Conservation (phyloP, 2,329 filamentous ascomycete genomes). For the Cercospora zeina region DNA sequence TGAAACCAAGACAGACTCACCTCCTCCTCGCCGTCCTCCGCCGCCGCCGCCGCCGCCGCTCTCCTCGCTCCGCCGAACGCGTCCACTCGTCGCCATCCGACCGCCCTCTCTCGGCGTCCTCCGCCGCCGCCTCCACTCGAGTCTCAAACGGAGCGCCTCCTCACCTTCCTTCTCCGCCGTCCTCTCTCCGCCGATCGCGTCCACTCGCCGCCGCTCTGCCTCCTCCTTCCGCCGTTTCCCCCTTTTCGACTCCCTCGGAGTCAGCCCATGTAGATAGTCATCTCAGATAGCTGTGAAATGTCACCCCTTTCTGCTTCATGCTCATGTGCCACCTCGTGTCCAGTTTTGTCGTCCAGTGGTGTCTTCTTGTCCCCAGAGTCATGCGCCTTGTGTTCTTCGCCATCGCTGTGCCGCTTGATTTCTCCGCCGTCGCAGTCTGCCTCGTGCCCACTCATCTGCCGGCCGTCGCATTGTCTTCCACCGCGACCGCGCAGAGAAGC, state of each 20-base stretch:
- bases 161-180: neutral
- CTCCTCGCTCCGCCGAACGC: neutral
- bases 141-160: no score
- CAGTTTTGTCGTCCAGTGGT: neutral
- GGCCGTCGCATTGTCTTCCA: no score
- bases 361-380: no score
- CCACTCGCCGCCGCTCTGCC: neutral
- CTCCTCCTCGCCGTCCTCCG: neutral
- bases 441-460: neutral
- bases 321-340: neutral
- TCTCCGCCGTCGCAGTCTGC: neutral
- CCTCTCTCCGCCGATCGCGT: no score
- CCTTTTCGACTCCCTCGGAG: neutral
- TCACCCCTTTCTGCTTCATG: neutral
- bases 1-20: conserved; percentile 10
- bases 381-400: neutral
- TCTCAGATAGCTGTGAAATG: conserved; percentile 1
- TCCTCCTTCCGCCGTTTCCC: neutral
- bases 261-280: neutral
- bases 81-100: no score
- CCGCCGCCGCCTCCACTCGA: no score
- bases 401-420: neutral
- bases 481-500: no score
- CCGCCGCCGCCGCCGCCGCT: neutral
- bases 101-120: neutral